Percentiles rank a stretch among this genome's conserved stretches.
These are phyloP conservation scores for Crucibulum laeve DNA, from an alignment of 768 basidiomycete species.

Conservation along the genomic window DNA sequence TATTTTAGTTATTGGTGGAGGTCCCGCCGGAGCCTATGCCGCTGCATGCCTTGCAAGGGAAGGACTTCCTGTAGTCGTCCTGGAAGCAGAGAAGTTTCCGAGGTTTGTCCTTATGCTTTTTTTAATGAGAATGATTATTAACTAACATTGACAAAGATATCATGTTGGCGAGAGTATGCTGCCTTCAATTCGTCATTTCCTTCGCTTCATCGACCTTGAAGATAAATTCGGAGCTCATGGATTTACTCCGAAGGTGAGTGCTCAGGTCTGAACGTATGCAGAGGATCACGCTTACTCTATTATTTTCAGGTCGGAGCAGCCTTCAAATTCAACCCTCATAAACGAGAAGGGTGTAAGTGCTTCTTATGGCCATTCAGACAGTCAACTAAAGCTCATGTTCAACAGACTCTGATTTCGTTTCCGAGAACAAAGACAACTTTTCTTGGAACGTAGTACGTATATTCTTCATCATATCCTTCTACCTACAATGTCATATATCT, in stretches of 20 bases:
- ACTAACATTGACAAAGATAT: not conserved
- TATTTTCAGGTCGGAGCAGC: constrained; percentile 48
- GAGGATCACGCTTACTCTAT: not conserved
- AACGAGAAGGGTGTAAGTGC: constrained; percentile 51
- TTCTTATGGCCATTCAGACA: not conserved
- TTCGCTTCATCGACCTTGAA: constrained; percentile 46
- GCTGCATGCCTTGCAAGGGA: constrained; percentile 6
- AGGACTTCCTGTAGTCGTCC: constrained; percentile 3
- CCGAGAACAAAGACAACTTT: constrained; percentile 38
- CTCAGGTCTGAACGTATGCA: too few relatives aligned
- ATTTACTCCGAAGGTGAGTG: constrained; percentile 42
- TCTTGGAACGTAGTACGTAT: constrained; percentile 55
- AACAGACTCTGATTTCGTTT: constrained; percentile 52
- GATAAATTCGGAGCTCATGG: constrained; percentile 35
- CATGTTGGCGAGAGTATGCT: constrained; percentile 16
- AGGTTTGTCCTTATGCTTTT: not conserved
- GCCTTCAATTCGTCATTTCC: constrained; percentile 40
- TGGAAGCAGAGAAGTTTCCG: constrained; percentile 9
- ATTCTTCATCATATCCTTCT: not conserved
- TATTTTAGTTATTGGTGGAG: constrained; percentile 7
- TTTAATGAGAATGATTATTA: not conserved
- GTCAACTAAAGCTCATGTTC: not conserved
- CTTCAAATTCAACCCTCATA: constrained; percentile 52
- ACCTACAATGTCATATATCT: too few relatives aligned
- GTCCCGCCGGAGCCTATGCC: constrained; percentile 7